Conservation (phyloP, 2,329 filamentous ascomycete species). For the Parastagonospora nodorum region DNA sequence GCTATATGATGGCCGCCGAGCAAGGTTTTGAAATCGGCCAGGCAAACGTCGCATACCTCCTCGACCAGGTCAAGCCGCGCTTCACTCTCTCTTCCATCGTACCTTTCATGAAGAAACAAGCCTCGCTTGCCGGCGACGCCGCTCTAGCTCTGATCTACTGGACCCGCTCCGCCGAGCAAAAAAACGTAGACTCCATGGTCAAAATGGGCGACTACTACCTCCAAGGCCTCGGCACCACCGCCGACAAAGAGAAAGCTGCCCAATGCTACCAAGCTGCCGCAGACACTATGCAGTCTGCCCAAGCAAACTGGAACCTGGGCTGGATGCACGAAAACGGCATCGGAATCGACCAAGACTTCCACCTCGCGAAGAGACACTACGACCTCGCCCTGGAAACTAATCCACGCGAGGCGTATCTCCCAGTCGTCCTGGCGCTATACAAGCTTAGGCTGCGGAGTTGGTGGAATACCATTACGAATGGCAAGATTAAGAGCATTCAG, state of each 20-base stretch:
- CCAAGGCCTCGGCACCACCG: constrained; percentile 71
- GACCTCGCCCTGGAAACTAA: constrained; percentile 92
- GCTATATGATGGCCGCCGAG: constrained; percentile 86
- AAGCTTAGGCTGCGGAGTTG: constrained; percentile 85
- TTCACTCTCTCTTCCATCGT: constrained; percentile 62
- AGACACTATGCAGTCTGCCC: constrained; percentile 88
- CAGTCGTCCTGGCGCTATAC: constrained; percentile 84
- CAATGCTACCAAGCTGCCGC: constrained; percentile 91
- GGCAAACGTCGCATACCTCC: constrained; percentile 84
- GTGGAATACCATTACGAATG: constrained; percentile 92
- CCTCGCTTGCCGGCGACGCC: constrained; percentile 60
- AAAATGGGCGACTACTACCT: constrained; percentile 99
- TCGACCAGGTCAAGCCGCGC: constrained; percentile 66
- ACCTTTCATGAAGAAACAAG: constrained; percentile 50
- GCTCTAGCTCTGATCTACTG: constrained; percentile 85
- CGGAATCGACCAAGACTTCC: constrained; percentile 91
- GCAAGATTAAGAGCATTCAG: constrained; percentile 88
- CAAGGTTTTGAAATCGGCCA: constrained; percentile 90
- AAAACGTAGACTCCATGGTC: constrained; percentile 90
- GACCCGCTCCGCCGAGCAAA: constrained; percentile 91
- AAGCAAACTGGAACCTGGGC: constrained; percentile 94
- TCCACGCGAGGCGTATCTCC: constrained; percentile 82
- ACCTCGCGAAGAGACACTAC: constrained; percentile 95
- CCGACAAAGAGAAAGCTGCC: constrained; percentile 82
- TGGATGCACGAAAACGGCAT: constrained; percentile 99